These are phyloP conservation scores for Solanum pennellii DNA, from an alignment of 257 asterid species.

Conservation along the genomic window DNA sequence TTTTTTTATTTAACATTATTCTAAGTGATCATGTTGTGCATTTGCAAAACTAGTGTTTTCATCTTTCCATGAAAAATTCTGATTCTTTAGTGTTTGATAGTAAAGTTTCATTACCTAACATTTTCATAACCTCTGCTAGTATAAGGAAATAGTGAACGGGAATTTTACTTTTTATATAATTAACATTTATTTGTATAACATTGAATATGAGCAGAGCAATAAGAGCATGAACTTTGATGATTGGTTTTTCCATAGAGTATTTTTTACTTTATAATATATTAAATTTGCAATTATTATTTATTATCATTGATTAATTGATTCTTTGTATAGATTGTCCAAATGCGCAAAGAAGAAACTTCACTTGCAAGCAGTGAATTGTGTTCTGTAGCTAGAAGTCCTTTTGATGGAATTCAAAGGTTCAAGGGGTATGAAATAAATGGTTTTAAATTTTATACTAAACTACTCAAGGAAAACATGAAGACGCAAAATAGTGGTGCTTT, in stretches of 20 bases:
- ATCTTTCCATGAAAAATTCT: too few relatives aligned
- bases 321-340: neutral
- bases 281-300: neutral
- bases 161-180: too few relatives aligned
- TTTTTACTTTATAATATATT: neutral
- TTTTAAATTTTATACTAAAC: neutral
- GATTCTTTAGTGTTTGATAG: too few relatives aligned
- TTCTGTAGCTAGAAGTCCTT: neutral
- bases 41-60: too few relatives aligned
- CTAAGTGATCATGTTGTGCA: too few relatives aligned
- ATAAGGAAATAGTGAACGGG: too few relatives aligned
- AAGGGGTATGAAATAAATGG: neutral
- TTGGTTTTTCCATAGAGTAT: neutral
- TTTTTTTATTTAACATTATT: too few relatives aligned
- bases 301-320: neutral
- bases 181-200: too few relatives aligned
- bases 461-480: neutral
- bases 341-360: neutral
- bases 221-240: neutral
- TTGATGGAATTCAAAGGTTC: neutral
- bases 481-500: neutral
- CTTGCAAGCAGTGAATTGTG: neutral
- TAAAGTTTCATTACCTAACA: too few relatives aligned
- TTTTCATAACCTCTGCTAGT: too few relatives aligned
- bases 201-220: neutral